These are phyloP conservation scores for Pseudoscleropodium purum DNA, from an alignment of 225 moss, liverwort and hornwort genomes.

Conservation along the genomic window DNA sequence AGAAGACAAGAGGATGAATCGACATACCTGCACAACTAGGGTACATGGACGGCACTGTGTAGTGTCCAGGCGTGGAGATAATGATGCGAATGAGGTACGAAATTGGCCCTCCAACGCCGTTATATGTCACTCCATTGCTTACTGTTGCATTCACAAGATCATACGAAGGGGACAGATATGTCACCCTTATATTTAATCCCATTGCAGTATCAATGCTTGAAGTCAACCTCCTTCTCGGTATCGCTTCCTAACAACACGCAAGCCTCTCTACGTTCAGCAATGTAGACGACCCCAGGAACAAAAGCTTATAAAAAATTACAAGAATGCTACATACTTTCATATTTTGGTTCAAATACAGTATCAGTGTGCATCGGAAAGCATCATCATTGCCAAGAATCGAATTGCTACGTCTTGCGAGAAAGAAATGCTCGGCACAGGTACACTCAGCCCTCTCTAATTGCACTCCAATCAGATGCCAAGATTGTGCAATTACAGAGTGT, in stretches of 20 bases:
- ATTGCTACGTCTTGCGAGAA: neutral
- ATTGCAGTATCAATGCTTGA: conserved; percentile 19
- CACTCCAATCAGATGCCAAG: neutral
- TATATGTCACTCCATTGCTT: conserved; percentile 7
- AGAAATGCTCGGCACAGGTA: neutral
- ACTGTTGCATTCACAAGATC: conserved; percentile 28
- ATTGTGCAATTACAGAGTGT: neutral
- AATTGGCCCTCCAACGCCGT: conserved; percentile 13
- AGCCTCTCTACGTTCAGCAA: neutral
- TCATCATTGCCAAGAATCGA: neutral
- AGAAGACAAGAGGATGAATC: neutral
- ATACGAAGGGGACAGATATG: conserved; percentile 6
- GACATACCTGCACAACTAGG: conserved; percentile 21
- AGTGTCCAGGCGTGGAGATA: conserved; percentile 7
- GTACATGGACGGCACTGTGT: conserved; percentile 19
- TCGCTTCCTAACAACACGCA: neutral
- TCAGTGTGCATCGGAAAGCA: neutral
- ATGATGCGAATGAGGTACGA: conserved; percentile 22
- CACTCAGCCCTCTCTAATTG: neutral
- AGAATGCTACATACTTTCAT: neutral
- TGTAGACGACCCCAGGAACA: neutral
- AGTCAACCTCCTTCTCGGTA: conserved; percentile 9
- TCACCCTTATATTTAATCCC: conserved; percentile 14
- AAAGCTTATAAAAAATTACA: neutral
- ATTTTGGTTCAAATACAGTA: neutral